Conservation (phyloP, 2,329 filamentous ascomycete species). For the Fusarium foetens region DNA sequence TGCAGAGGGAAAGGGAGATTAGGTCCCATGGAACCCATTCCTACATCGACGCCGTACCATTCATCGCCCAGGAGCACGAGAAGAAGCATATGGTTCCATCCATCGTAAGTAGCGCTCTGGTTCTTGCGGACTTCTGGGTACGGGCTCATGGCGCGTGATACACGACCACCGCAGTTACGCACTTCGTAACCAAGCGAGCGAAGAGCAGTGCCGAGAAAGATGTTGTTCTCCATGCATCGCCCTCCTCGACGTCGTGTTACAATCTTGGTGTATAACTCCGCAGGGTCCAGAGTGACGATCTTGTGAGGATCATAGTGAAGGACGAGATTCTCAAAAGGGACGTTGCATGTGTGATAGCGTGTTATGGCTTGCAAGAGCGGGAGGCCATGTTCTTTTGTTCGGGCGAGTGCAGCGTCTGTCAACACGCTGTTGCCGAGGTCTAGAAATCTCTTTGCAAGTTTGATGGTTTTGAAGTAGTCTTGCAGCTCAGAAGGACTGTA, state of each 20-base stretch:
- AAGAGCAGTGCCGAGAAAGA: background rate
- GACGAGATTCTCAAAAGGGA: background rate
- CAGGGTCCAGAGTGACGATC: background rate
- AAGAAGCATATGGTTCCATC: slow-evolving; percentile 5
- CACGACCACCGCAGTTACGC: background rate
- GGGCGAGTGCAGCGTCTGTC: background rate
- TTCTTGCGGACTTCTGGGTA: background rate
- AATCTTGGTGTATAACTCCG: background rate
- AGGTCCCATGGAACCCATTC: background rate
- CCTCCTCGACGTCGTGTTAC: background rate
- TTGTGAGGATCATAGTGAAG: slow-evolving; percentile 2
- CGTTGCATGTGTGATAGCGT: background rate
- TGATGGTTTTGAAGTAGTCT: background rate
- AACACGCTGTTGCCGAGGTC: background rate
- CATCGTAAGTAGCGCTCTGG: background rate
- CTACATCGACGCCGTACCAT: background rate
- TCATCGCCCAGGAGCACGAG: background rate
- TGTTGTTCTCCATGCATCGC: background rate
- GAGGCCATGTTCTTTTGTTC: background rate
- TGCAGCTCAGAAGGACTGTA: background rate
- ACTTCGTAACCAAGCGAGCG: background rate
- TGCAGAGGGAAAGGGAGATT: background rate
- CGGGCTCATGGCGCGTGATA: background rate
- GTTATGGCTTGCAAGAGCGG: background rate
- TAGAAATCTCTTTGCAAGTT: background rate